phyloP scores from a whole-genome alignment of 148 eudicot genomes.

The Chenopodium quinoa region DNA sequence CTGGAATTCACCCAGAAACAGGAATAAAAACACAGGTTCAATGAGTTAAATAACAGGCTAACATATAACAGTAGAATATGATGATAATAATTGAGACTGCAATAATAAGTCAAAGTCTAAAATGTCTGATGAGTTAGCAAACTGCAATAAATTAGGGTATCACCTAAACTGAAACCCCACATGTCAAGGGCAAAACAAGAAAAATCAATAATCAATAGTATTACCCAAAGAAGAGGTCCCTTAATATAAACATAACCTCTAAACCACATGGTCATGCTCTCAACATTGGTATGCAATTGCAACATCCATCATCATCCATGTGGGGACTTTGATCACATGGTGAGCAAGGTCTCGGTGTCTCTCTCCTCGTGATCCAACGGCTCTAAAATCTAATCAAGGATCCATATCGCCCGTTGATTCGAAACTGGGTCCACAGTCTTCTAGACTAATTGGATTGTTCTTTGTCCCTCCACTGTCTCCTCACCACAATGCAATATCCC shows the following conservation, averaged over 20 bases:
- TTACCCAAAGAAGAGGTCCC: conserved; percentile 27
- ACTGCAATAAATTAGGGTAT: neutral
- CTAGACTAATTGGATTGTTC: conserved; percentile 36
- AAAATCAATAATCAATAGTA: conserved; percentile 21
- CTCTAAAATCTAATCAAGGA: conserved; percentile 23
- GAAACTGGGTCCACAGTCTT: conserved; percentile 34
- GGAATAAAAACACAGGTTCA: neutral
- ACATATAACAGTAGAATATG: neutral
- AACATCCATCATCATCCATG: conserved; percentile 35
- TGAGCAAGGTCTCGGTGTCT: conserved; percentile 1
- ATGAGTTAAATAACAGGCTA: neutral
- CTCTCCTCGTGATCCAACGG: conserved; percentile 43
- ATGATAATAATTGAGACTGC: conserved; percentile 18
- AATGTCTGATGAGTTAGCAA: conserved; percentile 28
- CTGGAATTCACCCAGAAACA: neutral
- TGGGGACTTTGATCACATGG: conserved; percentile 40
- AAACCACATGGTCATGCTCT: conserved; percentile 37
- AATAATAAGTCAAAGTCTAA: conserved; percentile 31
- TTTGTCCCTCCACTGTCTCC: conserved; percentile 53
- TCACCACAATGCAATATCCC: conserved; percentile 32
- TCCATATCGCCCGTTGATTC: conserved; percentile 36
- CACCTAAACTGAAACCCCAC: conserved; percentile 31
- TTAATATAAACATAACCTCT: conserved; percentile 28
- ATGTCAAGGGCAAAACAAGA: conserved; percentile 28
- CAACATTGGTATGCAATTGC: conserved; percentile 30